Conservation (phyloP, 176 grass and related monocot species). For the Metroxylon sagu region DNA sequence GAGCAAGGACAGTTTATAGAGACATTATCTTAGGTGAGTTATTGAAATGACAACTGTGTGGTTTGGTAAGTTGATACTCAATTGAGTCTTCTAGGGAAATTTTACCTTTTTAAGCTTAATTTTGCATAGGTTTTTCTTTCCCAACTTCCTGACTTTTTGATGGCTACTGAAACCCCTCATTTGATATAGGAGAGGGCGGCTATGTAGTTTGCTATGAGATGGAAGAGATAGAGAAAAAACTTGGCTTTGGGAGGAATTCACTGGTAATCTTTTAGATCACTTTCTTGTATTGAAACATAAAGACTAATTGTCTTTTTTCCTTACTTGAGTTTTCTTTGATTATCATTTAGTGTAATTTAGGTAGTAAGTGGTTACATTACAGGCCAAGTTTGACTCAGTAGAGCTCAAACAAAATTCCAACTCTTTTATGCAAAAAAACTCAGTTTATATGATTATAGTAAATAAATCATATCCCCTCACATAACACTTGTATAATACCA, state of each 20-base stretch:
- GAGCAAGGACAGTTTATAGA: conserved; percentile 91
- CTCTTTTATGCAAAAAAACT: no score
- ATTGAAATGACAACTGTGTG: not conserved
- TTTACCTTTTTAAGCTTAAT: not conserved
- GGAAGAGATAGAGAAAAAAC: conserved; percentile 78
- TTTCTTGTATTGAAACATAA: no score
- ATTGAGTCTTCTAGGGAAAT: not conserved
- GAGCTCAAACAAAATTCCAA: no score
- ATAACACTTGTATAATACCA: no score
- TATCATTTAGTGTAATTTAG: not conserved
- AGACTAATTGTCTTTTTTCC: conserved; percentile 1
- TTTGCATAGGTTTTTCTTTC: not conserved
- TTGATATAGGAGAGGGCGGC: conserved; percentile 52
- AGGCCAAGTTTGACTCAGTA: no score
- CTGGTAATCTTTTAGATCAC: conserved; percentile 32
- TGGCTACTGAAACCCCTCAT: conserved; percentile 25
- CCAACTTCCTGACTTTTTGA: not conserved
- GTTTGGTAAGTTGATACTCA: not conserved
- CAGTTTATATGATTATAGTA: no score
- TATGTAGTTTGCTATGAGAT: conserved; percentile 85
- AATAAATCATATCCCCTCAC: no score
- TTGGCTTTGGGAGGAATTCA: conserved; percentile 91
- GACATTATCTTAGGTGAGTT: conserved; percentile 73
- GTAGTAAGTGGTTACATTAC: not conserved
- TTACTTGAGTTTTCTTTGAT: not conserved